Evolutionary conservation across 169 alveolate genomes (phyloP).

Genomic region (Blepharisma undulans): DNA sequence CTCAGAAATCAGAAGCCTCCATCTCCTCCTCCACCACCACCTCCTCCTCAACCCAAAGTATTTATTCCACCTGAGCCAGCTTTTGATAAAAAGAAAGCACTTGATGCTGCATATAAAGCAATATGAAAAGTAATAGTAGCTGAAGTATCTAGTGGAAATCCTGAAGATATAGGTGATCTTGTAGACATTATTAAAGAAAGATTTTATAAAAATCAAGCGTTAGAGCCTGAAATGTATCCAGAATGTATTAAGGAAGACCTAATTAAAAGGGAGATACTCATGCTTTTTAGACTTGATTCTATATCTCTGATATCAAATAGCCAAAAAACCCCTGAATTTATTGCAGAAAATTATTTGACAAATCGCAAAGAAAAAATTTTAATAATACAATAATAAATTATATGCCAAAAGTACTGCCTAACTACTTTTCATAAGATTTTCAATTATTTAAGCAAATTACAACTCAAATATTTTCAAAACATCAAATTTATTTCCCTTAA

Average conservation of each 20-base stretch:
- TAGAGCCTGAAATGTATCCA: not conserved
- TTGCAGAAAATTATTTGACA: not conserved
- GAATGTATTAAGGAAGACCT: not conserved
- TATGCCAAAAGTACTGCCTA: too few species aligned
- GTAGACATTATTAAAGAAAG: not conserved
- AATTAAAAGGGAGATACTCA: not conserved
- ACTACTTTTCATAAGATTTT: too few species aligned
- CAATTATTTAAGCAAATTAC: too few species aligned
- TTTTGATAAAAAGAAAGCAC: not conserved
- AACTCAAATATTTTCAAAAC: too few species aligned
- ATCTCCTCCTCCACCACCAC: not conserved
- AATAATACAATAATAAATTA: too few species aligned
- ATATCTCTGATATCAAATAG: not conserved
- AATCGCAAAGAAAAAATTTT: not conserved
- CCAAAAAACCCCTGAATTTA: not conserved
- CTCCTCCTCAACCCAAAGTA: not conserved
- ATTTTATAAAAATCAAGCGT: not conserved
- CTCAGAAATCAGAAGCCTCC: not conserved
- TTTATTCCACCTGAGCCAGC: too few species aligned
- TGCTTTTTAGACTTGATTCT: not conserved
- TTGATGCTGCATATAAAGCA: not conserved
- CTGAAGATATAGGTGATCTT: not conserved
- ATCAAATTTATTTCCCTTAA: too few species aligned
- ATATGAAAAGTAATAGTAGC: not conserved
- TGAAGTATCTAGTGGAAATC: not conserved